Evolutionary conservation across 2,329 filamentous ascomycete species (phyloP).

Genomic region (Trichocomaceae sp.): DNA sequence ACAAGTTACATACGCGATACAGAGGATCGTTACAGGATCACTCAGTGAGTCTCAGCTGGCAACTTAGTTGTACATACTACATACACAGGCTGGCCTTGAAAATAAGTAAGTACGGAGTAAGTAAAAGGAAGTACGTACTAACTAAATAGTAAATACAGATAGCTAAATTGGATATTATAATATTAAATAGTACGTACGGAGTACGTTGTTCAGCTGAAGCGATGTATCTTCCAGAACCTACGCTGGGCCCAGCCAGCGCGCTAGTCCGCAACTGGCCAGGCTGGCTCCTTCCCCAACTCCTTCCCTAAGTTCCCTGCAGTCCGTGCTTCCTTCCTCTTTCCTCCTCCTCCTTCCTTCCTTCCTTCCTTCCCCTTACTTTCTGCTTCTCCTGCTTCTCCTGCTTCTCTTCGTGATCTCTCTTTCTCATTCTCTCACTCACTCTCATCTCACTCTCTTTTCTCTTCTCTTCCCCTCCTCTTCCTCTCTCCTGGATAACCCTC

Average conservation of each 20-base stretch:
- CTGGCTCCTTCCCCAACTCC: neutral
- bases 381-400: too few species aligned
- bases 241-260: neutral
- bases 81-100: too few species aligned
- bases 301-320: neutral
- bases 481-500: neutral
- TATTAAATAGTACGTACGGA: neutral
- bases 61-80: too few species aligned
- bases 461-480: neutral
- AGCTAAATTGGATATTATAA: too few species aligned
- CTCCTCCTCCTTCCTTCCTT: conserved; percentile 13
- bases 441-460: too few species aligned
- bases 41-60: too few species aligned
- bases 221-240: neutral
- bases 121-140: too few species aligned
- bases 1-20: too few species aligned
- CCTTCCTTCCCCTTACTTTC: conserved; percentile 6
- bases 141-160: too few species aligned
- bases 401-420: conserved; percentile 12
- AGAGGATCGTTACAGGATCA: too few species aligned
- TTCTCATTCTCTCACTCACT: neutral
- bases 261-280: neutral
- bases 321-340: conserved; percentile 3
- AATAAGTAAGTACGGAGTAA: too few species aligned
- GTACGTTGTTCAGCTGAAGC: neutral